phyloP scores from a whole-genome alignment of 2,329 filamentous ascomycete species.

The Purpureocillium takamizusanense region DNA sequence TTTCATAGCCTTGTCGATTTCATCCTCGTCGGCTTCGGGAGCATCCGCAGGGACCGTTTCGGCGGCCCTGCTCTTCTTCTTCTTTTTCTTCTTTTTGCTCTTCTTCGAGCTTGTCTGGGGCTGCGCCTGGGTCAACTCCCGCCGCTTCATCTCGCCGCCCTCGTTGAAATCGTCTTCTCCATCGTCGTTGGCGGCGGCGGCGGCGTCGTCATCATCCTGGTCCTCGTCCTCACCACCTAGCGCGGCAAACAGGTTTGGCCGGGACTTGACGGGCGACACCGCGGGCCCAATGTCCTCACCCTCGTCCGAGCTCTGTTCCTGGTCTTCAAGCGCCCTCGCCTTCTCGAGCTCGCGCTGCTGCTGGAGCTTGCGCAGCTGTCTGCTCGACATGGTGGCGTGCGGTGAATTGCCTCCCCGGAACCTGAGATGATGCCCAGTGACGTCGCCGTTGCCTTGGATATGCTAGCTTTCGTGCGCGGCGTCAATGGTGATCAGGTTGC shows the following conservation, averaged over 20 bases:
- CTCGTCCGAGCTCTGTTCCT: slow-evolving; percentile 13
- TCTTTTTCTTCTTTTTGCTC: slow-evolving; percentile 27
- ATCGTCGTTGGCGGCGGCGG: slow-evolving; percentile 13
- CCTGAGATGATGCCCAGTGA: too few relatives aligned
- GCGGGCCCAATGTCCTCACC: slow-evolving; percentile 21
- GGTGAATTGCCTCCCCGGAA: too few relatives aligned
- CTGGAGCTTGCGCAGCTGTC: slow-evolving; percentile 43
- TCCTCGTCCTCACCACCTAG: slow-evolving; percentile 35
- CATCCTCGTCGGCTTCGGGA: slow-evolving; percentile 29
- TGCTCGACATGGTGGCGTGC: too few relatives aligned
- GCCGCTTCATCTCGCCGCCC: slow-evolving; percentile 6
- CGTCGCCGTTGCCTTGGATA: too few relatives aligned
- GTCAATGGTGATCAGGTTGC: too few relatives aligned
- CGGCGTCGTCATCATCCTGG: slow-evolving; percentile 20
- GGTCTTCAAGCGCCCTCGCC: slow-evolving; percentile 6
- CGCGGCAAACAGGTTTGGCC: slow-evolving; percentile 42
- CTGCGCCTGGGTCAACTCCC: slow-evolving; percentile 7
- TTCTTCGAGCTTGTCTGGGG: slow-evolving; percentile 13
- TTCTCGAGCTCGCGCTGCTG: slow-evolving; percentile 37
- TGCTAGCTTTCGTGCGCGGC: too few relatives aligned
- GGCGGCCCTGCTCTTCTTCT: slow-evolving; percentile 28
- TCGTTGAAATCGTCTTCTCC: slow-evolving; percentile 7
- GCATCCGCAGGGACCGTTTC: slow-evolving; percentile 14
- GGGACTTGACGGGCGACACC: slow-evolving; percentile 24
- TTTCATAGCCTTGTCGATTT: slow-evolving; percentile 46